Percentiles rank a stretch among this genome's conserved stretches.
phyloP scores from a whole-genome alignment of 257 asterid species.

The Mentha longifolia region DNA sequence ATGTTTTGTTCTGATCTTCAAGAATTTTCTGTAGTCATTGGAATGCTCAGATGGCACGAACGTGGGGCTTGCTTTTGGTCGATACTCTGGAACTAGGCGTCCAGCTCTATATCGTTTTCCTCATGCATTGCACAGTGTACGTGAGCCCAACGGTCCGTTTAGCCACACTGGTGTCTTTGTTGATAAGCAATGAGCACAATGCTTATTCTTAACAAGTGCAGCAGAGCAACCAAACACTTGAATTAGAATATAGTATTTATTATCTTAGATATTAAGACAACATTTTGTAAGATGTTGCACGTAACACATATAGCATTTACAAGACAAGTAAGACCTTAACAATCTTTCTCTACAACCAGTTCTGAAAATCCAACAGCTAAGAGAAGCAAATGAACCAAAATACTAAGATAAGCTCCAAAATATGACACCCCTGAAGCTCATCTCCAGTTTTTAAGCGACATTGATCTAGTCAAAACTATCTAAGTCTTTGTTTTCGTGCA shows the following conservation, averaged over 20 bases:
- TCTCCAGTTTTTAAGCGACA: background rate
- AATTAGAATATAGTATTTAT: too few species aligned
- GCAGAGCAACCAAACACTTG: background rate
- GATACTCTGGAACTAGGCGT: constrained; percentile 74
- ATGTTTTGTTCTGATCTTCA: background rate
- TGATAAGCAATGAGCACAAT: constrained; percentile 71
- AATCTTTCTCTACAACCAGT: background rate
- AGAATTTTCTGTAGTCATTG: background rate
- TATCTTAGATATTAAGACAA: background rate
- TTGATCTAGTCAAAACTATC: background rate
- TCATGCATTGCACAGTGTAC: constrained; percentile 74
- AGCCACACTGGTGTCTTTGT: constrained; percentile 85
- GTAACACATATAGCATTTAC: too few species aligned
- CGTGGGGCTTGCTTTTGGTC: constrained; percentile 84
- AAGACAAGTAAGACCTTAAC: too few species aligned
- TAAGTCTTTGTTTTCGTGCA: background rate
- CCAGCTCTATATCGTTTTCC: constrained; percentile 79
- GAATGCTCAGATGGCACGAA: constrained; percentile 27
- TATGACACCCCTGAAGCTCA: background rate
- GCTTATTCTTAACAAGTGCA: constrained; percentile 30
- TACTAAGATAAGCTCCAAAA: background rate
- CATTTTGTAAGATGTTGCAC: too few species aligned
- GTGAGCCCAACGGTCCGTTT: constrained; percentile 75
- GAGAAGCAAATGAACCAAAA: background rate
- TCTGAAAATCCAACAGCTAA: background rate